Evolutionary conservation across 2,329 filamentous ascomycete genomes (phyloP), one percentile per base, ranked within the genome.

Genomic region (Spiromastix sp.): DNA sequence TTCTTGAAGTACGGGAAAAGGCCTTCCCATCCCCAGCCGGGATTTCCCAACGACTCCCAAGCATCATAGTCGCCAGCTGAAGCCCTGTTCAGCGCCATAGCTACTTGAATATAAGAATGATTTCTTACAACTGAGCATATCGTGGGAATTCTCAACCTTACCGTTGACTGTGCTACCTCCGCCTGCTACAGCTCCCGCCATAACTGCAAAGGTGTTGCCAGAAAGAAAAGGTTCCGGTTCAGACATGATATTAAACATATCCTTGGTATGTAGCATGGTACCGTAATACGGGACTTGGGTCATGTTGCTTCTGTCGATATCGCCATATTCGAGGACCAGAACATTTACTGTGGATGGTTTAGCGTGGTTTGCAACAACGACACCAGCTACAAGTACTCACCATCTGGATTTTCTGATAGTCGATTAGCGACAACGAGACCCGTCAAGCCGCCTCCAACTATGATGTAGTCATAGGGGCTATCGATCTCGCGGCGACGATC

Each of bases 1-100:
- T 68, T 68, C 25, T 55, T 51, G 46, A 68, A 69, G 42, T 68
- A 69, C 0, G 61, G 63, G 4, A 67, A 41, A 2, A 70, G 42
- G 17, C 50, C 55, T 1, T 55, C 46, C 59, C 62, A 67, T 16
- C 51, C 54, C 54, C 58, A 64, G 2, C 56, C 63, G 2, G 52
- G 46, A 30, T 61, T 60, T 0, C 62, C 65, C 1, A 68, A 46
- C 16, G 48, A 45, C 33, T 55, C 56, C 63, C 63, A 67, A 4
- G 50, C 51, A 38, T 65, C 54, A 38, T 62, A 66, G 32, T 64
- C 62, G 3, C 44, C 46, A 19, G 40, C 44, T 4, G 43, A 47
- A 10, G 38, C 41, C 27, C 40, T 39, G 30, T 45, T 41, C 6
- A 43, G 35, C 26, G 34, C 22, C 43, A 45, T 45, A 15, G 28